Evolutionary conservation across 1,284 basidiomycete species (phyloP), one percentile per base, ranked within the genome.

Genomic region (Austropuccinia psidii): DNA sequence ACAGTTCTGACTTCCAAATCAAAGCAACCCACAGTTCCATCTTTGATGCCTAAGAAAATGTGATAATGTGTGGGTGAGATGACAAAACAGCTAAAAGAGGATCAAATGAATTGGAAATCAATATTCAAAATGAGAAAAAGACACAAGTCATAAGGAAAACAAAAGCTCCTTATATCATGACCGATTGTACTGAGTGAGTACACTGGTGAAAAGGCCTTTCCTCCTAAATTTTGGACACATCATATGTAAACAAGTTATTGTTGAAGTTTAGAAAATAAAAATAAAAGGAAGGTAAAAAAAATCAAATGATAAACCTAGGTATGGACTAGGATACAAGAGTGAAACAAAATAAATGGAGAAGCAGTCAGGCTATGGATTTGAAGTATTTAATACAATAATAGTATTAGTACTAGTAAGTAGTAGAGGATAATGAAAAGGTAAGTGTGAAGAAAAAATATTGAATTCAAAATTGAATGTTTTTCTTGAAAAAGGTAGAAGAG

Each of bases 31-130:
- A 83, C 79, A 1, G 81, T 80, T 1, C 82, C 82, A 67, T 83
- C 82, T 57, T 81, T 77, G 19, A 81, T 76, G 72, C 80, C 78
- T 39, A 81, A 75, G 83, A 89, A 79, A 79, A 91, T 87, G 83
- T 91, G 90, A 9, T 86, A 85, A 79, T 90, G 89, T n/a, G 85
- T 86, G 0, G 89, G 87, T 0, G 88, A 89, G n/a, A 87, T 79
- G 17, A 85, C 83, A 62, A 89, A 77, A 55, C 84, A 87, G 75
- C 87, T 88, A 75, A n/a, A n/a, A n/a, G n/a, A n/a, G n/a, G n/a
- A n/a, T n/a, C n/a, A n/a, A n/a, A n/a, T n/a, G n/a, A n/a, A n/a
- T n/a, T n/a, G n/a, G n/a, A n/a, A 62, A 50, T 76, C 29, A 75
- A 74, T 75, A 79, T 79, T 35, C 79, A n/a, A 75, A 2, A 76